Evolutionary conservation across 768 basidiomycete genomes (phyloP), one percentile per base, ranked within the genome.

Genomic region (Obba rivulosa): DNA sequence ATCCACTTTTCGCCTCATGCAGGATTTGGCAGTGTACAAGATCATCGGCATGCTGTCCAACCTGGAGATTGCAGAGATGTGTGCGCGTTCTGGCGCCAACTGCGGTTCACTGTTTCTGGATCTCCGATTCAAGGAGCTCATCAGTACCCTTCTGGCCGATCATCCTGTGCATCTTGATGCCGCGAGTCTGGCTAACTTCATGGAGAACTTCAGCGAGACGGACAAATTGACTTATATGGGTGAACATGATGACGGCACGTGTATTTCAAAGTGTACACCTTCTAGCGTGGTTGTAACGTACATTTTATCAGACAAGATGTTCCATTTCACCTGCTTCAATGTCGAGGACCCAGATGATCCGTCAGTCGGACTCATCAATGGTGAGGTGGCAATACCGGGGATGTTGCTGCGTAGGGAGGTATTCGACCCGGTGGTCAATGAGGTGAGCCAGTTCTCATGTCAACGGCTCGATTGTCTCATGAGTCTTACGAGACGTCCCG

Each of bases 21-120:
- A 71, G 69, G 72, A 76, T 48, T 62, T 74, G 3, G 73, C 72
- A 5, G 66, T 70, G 10, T 77, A 76, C 64, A 69, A 69, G 75
- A 86, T 93, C 42, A 87, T 87, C 46, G 92, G 90, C 4, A 78
- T 87, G 54, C 74, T 88, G 64, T 71, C 81, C 10, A 79, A 81
- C 59, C 77, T 93, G n/a, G 90, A 93, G 65, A 92, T 94, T 51
- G 91, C 90, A 39, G 92, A 94, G 68, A 85, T 93, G 69, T 87
- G 86, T 52, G 89, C 89, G 13, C 76, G 90, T 46, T 89, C 87
- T 41, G 91, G 92, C 2, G 85, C 87, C 7, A 92, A 87, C 60
- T 91, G 88, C 57, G 92, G 91, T 13, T 87, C 85, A 53, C 70
- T 94, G 42, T 92, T 92, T 69, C 78, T 93, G 46, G 92, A 93